Conservation (phyloP, 306 rosid species). For the Trifolium fragiferum region DNA sequence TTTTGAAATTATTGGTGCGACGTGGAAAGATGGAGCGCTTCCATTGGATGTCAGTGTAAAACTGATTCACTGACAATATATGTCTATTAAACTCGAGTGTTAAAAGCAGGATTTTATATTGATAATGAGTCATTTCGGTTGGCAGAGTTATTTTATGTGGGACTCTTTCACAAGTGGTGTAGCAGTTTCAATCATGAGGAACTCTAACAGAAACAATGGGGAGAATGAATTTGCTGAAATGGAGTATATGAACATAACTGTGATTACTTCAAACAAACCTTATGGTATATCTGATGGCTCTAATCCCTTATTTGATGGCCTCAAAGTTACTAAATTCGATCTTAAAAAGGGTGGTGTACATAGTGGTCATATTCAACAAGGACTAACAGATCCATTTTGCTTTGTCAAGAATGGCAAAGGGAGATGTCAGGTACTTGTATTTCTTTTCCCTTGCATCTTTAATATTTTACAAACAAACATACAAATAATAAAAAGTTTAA, state of each 20-base stretch:
- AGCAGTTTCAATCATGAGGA: constrained; percentile 82
- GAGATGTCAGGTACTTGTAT: constrained; percentile 70
- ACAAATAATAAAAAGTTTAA: no score
- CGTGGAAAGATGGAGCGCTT: background rate
- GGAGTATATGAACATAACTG: constrained; percentile 86
- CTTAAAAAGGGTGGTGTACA: constrained; percentile 72
- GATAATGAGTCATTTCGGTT: constrained; percentile 36
- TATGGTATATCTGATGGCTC: constrained; percentile 80
- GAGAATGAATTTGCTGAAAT: constrained; percentile 87
- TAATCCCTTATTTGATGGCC: constrained; percentile 80
- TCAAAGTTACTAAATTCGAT: constrained; percentile 62
- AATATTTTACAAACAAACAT: background rate
- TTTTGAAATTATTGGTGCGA: no score
- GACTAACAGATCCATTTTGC: constrained; percentile 83
- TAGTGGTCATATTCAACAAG: constrained; percentile 86
- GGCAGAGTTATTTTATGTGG: constrained; percentile 96
- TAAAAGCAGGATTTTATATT: constrained; percentile 22
- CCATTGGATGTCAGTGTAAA: background rate
- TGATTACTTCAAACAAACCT: constrained; percentile 83
- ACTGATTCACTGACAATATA: background rate
- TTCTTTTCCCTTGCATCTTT: constrained; percentile 9
- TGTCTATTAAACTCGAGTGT: background rate
- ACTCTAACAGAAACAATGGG: constrained; percentile 48
- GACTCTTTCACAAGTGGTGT: constrained; percentile 85
- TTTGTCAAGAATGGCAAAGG: constrained; percentile 69